A percentile compares a stretch with the other conserved stretches of the same genome.
Evolutionary conservation across 805 yeast species (phyloP).

Genomic region (Zygotorulaspora danielsina): DNA sequence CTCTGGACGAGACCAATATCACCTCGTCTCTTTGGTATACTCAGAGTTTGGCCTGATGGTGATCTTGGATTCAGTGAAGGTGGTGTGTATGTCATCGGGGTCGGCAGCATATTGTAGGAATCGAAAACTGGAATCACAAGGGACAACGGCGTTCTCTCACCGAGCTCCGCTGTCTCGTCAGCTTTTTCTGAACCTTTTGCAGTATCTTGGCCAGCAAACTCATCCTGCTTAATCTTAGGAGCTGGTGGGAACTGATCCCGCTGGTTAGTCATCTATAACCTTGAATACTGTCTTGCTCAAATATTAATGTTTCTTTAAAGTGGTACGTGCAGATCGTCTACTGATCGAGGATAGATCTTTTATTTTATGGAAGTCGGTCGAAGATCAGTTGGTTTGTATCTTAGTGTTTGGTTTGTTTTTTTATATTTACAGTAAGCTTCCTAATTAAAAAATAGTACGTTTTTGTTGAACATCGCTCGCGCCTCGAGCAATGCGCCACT

Average conservation of each 20-base stretch:
- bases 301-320: too few relatives aligned
- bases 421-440: too few relatives aligned
- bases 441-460: too few relatives aligned
- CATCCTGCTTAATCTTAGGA: constrained; percentile 21
- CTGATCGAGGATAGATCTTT: too few relatives aligned
- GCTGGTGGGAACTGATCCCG: constrained; percentile 14
- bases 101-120: constrained; percentile 27
- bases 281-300: too few relatives aligned
- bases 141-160: constrained; percentile 21
- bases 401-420: too few relatives aligned
- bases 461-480: too few relatives aligned
- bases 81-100: constrained; percentile 33
- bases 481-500: too few relatives aligned
- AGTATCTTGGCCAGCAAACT: constrained; percentile 12
- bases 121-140: constrained; percentile 24
- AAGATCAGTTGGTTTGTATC: too few relatives aligned
- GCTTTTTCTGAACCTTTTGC: too few relatives aligned
- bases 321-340: too few relatives aligned
- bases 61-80: constrained; percentile 19
- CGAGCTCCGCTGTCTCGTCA: background rate
- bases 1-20: constrained; percentile 5
- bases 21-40: constrained; percentile 19
- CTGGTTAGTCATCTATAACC: constrained; percentile 9
- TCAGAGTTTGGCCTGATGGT: constrained; percentile 16
- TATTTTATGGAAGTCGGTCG: too few relatives aligned